Evolutionary conservation across 805 yeast genomes (phyloP), one percentile per base, ranked within the genome.

Genomic region (Starmerella vitae): DNA sequence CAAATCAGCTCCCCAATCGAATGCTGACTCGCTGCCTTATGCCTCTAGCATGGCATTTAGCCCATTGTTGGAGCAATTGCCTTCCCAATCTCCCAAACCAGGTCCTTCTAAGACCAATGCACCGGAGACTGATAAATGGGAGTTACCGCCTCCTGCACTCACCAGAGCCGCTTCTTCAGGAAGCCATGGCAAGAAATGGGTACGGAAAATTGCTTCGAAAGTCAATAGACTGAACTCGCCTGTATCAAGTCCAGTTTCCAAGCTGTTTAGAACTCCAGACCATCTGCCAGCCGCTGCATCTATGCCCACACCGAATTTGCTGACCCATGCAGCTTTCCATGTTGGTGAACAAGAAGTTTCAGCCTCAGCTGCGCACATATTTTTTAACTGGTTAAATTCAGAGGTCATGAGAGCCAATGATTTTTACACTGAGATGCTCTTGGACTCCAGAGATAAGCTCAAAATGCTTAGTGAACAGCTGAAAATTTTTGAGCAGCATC

Each of bases 381-480:
- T 83, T 46, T 46, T 67, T n/a, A 54, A 50, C 2, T 83, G 93
- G 93, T 65, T 83, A 4, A 78, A 79, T 39, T 38, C 49, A 0
- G 78, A 83, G 54, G 61, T 77, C 20, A 46, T 37, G 3, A 78
- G 74, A 55, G 76, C 82, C 7, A 74, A 79, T 28, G 34, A 25
- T 0, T 83, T 83, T 51, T 83, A 70, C 55, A 62, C 55, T 32
- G 72, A 67, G 22, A 72, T 68, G 47, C 93, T 81, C 50, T 62
- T 65, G 21, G 78, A 71, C 19, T 73, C 71, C 1, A 64, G 72
- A 32, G 72, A 71, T 41, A 63, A 88, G 41, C 77, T 69, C 47
- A 56, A 74, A 10, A 51, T 76, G 3, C 53, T 83, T 18, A 80
- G 78, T 53, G 80, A 72, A 48, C 94, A 83, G 56, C 54, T 84